Base-by-base conservation (phyloP, 2,329 filamentous ascomycete species). In the Chaetomiaceae sp. region DNA sequence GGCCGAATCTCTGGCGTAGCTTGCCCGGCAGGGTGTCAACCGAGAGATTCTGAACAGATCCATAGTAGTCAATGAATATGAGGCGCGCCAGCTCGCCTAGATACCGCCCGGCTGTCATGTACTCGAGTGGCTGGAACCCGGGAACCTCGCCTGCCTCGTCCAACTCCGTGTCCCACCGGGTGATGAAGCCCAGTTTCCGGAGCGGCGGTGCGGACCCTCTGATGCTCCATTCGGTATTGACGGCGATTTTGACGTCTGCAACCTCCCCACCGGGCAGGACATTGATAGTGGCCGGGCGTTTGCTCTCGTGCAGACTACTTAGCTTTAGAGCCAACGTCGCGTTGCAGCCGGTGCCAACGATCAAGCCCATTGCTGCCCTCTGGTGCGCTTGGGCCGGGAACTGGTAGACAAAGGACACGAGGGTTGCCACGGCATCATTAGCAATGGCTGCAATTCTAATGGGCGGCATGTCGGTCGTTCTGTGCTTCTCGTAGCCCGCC, bases 201-300 rank as follows among this genome's bases (percentile, higher is more conserved):
- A 92, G 71, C 0, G 88, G 86, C 6, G 77, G 74, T n/a, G 82
- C 83, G 2, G 87, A 82, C 6, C 88, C 88, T 23, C 84, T 85
- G 61, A 94, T 90, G 47, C 85, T 88, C 85, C 87, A 91, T 69
- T 94, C 89, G 0, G 89, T 92, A 65, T 92, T 92, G 58, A 92
- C 82, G 4, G 89, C 81, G 13, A 90, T 84, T 59, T 81, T 84
- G n/a, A 79, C 72, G 6, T 86, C 75, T 11, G 74, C 70, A 1
- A 74, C 59, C 52, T 70, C 67, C 57, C 70, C 71, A 13, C 71
- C 75, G 14, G 75, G 74, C 32, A 81, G 69, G 6, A 76, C 68
- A 55, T 73, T 73, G 41, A 82, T 70, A 37, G 70, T 74, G 57
- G 62, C 69, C 46, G 72, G 82, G 61, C 74, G 69, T 66, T 92